Conservation (phyloP, 345 rosid species). For the Carallia pectinifolia region DNA sequence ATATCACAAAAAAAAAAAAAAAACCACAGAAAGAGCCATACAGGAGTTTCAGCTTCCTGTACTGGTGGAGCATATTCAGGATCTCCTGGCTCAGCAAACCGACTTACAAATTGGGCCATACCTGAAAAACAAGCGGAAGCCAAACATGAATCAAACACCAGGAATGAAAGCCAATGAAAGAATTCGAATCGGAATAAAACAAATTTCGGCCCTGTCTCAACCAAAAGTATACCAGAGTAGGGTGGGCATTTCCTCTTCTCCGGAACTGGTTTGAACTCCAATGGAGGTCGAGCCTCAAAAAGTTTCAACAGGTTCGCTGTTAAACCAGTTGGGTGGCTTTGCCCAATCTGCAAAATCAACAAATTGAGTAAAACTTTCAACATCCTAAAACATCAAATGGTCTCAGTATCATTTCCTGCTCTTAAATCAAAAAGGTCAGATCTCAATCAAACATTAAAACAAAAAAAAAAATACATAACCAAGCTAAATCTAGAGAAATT, state of each 20-base stretch:
- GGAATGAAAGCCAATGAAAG: neutral
- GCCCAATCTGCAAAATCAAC: conserved; percentile 74
- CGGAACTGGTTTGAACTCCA: conserved; percentile 81
- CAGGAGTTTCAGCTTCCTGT: conserved; percentile 75
- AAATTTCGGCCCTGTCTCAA: neutral
- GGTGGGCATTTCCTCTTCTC: conserved; percentile 90
- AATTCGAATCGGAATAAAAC: neutral
- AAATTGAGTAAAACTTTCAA: conserved; percentile 3
- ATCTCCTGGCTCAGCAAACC: conserved; percentile 86
- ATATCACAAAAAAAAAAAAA: neutral
- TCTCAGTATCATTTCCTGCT: neutral
- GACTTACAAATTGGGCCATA: conserved; percentile 79
- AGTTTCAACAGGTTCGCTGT: conserved; percentile 84
- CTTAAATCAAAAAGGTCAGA: neutral
- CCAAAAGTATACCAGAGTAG: conserved; percentile 47
- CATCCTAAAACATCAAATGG: neutral
- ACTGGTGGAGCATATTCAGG: conserved; percentile 88
- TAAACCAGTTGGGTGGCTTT: conserved; percentile 93
- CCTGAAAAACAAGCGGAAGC: conserved; percentile 35
- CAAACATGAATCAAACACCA: neutral
- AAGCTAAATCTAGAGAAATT: neutral
- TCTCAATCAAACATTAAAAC: neutral
- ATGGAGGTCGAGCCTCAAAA: conserved; percentile 86
- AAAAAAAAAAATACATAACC: neutral
- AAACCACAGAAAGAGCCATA: conserved; percentile 30